Evolutionary conservation across 1,284 basidiomycete genomes (phyloP).

Genomic region (Boletus calvinii): DNA sequence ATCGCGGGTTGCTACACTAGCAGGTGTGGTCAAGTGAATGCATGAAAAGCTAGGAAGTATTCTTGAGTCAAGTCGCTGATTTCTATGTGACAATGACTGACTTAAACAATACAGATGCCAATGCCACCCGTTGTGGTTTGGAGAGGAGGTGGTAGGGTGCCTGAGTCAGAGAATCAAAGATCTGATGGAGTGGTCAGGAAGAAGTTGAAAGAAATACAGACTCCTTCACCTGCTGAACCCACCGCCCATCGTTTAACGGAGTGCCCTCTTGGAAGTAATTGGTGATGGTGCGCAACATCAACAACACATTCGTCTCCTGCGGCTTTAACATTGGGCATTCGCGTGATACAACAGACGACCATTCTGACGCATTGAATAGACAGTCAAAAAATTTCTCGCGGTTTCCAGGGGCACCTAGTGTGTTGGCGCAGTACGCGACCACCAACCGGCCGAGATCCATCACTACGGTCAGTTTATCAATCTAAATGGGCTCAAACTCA

Average conservation of each 20-base stretch:
- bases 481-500: not conserved
- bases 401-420: slow-evolving; percentile 46
- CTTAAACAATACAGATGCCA: slow-evolving; percentile 84
- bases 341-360: slow-evolving; percentile 50
- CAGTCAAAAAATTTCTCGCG: slow-evolving; percentile 57
- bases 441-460: slow-evolving; percentile 86
- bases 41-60: slow-evolving; percentile 57
- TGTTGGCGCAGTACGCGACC: slow-evolving; percentile 61
- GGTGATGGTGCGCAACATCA: slow-evolving; percentile 80
- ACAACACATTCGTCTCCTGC: slow-evolving; percentile 82
- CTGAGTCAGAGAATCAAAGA: slow-evolving; percentile 52
- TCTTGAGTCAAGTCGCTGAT: slow-evolving; percentile 8
- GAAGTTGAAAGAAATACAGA: not conserved
- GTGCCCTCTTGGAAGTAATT: slow-evolving; percentile 72
- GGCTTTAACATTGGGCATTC: slow-evolving; percentile 58
- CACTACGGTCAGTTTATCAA: slow-evolving; percentile 46
- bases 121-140: slow-evolving; percentile 70
- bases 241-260: slow-evolving; percentile 43
- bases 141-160: slow-evolving; percentile 55
- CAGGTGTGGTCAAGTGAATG: slow-evolving; percentile 43
- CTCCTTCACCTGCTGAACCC: slow-evolving; percentile 50
- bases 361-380: slow-evolving; percentile 70
- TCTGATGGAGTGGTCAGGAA: slow-evolving; percentile 37
- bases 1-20: slow-evolving; percentile 35
- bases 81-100: slow-evolving; percentile 37